Evolutionary conservation across 2,329 filamentous ascomycete genomes (phyloP), one percentile per base, ranked within the genome.

Genomic region (Nigrospora oryzae): DNA sequence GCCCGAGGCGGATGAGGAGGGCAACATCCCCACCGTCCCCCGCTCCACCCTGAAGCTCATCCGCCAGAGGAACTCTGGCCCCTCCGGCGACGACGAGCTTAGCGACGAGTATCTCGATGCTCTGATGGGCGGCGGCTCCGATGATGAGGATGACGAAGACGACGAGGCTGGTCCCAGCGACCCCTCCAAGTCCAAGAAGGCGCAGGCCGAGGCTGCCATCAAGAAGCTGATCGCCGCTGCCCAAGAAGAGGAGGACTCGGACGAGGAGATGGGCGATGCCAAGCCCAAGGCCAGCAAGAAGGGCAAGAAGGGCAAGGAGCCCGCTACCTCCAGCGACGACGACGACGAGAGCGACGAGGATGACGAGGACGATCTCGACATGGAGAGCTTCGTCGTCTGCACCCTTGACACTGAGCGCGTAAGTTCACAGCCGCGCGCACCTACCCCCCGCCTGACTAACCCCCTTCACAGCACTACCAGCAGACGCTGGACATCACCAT

Each of bases 401-500:
- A 98, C 93, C 50, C 81, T 98, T 44, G 90, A 97, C 70, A 87
- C 90, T 31, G 82, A 89, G 67, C 87, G 84, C 73, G 93, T 96
- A 83, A 65, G 77, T 62, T 16, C n/a, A 10, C 11, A 11, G 23
- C 16, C 46, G 45, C 49, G 33, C 45, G 35, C 13, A 36, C 13
- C 15, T 14, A 16, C 30, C 14, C 33, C n/a, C 12, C 10, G 5
- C 1, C 19, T 34, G 28, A 32, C 13, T 3, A 10, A 23, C 12
- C 28, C 15, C 17, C 33, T 38, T 35, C 40, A 36, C 58, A 97
- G 93, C 81, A 87, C 73, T 95, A 85, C 77, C 93, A 98, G 71
- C 94, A 98, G 70, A 72, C 93, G 40, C 81, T 98, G 48, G 89
- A 98, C 68, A 88, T 98, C 66, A 93, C 87, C 52, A 81, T 98